These are phyloP conservation scores for Dactylellina drechsleri DNA, from an alignment of 2,329 filamentous ascomycete genomes.

Conservation along the genomic window DNA sequence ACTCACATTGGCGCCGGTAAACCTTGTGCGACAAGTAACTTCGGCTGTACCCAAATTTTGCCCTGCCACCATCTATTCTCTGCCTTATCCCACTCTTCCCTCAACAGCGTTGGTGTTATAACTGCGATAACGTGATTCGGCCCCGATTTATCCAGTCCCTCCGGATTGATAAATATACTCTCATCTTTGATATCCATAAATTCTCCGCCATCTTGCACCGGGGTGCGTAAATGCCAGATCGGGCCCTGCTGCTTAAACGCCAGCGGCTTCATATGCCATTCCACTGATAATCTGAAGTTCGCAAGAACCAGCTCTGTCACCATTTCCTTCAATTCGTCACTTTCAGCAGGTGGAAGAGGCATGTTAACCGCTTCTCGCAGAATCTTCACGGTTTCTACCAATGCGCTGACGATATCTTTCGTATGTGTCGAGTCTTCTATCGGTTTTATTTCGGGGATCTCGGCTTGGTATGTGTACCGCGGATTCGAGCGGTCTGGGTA, in stretches of 20 bases:
- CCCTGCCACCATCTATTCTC: too few relatives aligned
- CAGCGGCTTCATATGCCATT: constrained; percentile 39
- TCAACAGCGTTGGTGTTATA: too few relatives aligned
- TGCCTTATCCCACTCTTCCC: too few relatives aligned
- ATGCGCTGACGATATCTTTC: constrained; percentile 8
- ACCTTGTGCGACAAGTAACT: too few relatives aligned
- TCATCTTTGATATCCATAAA: too few relatives aligned
- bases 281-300: constrained; percentile 22
- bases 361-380: constrained; percentile 12
- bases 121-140: too few relatives aligned
- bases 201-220: too few relatives aligned
- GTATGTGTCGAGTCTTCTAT: constrained; percentile 23
- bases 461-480: background rate
- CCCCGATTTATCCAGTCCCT: too few relatives aligned
- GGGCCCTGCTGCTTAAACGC: constrained; percentile 4
- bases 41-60: too few relatives aligned
- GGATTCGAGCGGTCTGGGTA: constrained; percentile 8
- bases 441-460: constrained; percentile 17
- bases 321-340: background rate
- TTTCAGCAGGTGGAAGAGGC: constrained; percentile 12
- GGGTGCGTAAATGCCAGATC: too few relatives aligned
- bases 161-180: too few relatives aligned
- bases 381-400: constrained; percentile 16
- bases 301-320: constrained; percentile 18
- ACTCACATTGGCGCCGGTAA: too few relatives aligned